phyloP scores from a whole-genome alignment of 805 yeast species.

The Yarrowia sp. region DNA sequence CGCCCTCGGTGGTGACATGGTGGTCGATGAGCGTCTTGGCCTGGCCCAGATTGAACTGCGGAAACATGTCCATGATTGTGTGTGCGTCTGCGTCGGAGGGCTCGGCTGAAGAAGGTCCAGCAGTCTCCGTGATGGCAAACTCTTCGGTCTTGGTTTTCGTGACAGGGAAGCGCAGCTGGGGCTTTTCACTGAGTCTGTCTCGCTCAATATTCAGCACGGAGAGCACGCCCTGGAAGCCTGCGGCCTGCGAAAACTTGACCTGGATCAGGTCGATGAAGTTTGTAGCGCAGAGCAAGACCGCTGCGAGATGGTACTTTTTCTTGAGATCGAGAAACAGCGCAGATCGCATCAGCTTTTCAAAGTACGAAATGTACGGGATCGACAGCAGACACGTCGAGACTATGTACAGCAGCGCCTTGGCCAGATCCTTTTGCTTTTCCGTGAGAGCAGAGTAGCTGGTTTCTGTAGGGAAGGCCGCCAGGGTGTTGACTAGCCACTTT shows the following conservation, averaged over 20 bases:
- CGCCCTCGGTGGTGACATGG: constrained; percentile 51
- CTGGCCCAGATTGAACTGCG: constrained; percentile 51
- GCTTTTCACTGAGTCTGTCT: constrained; percentile 11
- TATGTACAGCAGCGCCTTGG: background rate
- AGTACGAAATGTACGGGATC: background rate
- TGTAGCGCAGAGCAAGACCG: background rate
- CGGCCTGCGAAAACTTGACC: background rate
- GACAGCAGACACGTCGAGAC: constrained; percentile 17
- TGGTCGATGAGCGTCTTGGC: constrained; percentile 50
- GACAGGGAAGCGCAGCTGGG: background rate
- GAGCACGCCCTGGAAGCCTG: background rate
- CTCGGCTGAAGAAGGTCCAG: background rate
- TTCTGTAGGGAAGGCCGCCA: background rate
- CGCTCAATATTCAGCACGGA: constrained; percentile 5
- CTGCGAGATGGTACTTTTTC: constrained; percentile 19
- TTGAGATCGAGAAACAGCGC: constrained; percentile 22
- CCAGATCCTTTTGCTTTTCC: background rate
- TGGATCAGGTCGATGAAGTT: constrained; percentile 8
- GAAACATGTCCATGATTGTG: constrained; percentile 59
- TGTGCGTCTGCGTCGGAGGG: constrained; percentile 39
- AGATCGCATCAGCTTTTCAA: constrained; percentile 15
- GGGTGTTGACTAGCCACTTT: constrained; percentile 20
- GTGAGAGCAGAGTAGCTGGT: background rate
- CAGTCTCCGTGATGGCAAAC: background rate
- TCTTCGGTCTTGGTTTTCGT: background rate